Percentiles rank a stretch among this genome's conserved stretches.
Conservation (phyloP, 2,329 filamentous ascomycete species). For the Penicillium brevicompactum region DNA sequence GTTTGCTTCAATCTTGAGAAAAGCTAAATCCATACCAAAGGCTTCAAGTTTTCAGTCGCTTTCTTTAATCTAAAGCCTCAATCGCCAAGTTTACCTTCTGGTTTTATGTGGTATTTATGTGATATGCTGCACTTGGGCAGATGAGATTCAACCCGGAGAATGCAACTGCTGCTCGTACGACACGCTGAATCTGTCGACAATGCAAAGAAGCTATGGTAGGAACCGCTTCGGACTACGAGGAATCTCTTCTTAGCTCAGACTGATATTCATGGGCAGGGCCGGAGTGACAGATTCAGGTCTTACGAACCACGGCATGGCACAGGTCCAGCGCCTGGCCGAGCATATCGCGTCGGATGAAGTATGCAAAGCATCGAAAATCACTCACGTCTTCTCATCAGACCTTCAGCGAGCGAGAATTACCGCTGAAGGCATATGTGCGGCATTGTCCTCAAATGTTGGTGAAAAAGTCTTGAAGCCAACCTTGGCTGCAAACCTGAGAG, state of each 20-base stretch:
- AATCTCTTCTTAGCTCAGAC: not conserved
- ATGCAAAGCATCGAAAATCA: constrained; percentile 63
- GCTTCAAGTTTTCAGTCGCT: not conserved
- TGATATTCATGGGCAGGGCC: constrained; percentile 55
- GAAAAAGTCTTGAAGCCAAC: constrained; percentile 9
- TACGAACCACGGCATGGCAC: constrained; percentile 78
- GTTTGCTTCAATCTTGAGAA: not conserved
- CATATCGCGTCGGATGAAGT: constrained; percentile 58
- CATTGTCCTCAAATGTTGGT: constrained; percentile 6
- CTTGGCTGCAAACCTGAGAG: constrained; percentile 32
- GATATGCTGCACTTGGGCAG: no score
- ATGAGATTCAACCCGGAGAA: not conserved
- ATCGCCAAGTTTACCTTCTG: no score
- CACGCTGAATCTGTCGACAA: constrained; percentile 93
- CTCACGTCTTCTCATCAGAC: constrained; percentile 76
- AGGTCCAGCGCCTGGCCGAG: constrained; percentile 70
- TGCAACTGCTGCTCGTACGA: constrained; percentile 55
- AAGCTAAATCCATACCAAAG: no score
- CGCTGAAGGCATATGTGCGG: constrained; percentile 31
- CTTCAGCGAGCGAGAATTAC: constrained; percentile 69
- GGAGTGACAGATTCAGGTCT: constrained; percentile 78
- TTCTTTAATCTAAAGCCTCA: no score
- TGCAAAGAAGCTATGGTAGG: constrained; percentile 74
- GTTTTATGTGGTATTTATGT: no score
- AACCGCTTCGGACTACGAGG: not conserved